Evolutionary conservation across 805 yeast species (phyloP).

Genomic region (Lipomyces chichibuensis): DNA sequence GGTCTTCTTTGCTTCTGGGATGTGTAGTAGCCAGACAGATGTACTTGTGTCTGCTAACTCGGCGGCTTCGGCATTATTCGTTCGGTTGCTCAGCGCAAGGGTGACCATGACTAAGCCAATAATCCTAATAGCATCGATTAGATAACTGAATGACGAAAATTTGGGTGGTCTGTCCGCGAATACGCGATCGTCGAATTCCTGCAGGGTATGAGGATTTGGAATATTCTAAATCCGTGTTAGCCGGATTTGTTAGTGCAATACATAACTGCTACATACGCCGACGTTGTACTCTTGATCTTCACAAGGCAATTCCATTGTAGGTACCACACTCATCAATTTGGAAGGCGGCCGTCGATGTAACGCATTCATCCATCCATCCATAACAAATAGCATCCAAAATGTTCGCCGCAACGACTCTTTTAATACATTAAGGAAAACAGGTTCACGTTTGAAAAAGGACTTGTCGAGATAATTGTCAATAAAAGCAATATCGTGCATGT

Average conservation of each 20-base stretch:
- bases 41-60: constrained; percentile 14
- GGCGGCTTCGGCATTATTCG: not conserved
- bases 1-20: constrained; percentile 18
- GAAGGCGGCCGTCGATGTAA: constrained; percentile 5
- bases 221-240: constrained; percentile 6
- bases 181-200: constrained; percentile 18
- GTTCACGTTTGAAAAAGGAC: not conserved
- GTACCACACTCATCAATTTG: not conserved
- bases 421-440: constrained; percentile 2
- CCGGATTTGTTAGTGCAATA: not conserved
- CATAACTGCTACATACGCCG: constrained; percentile 14
- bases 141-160: constrained; percentile 25
- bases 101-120: not conserved
- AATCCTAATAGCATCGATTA: constrained; percentile 19
- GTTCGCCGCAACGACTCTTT: constrained; percentile 25
- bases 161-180: constrained; percentile 2
- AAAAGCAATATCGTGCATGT: constrained; percentile 12
- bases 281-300: constrained; percentile 17
- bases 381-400: constrained; percentile 25
- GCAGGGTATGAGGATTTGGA: constrained; percentile 9
- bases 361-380: constrained; percentile 18
- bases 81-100: not conserved
- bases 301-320: constrained; percentile 19
- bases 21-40: constrained; percentile 19
- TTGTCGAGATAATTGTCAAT: constrained; percentile 3